Conservation (phyloP, 2,329 filamentous ascomycete genomes). For the Reticulascus tulasneorum region DNA sequence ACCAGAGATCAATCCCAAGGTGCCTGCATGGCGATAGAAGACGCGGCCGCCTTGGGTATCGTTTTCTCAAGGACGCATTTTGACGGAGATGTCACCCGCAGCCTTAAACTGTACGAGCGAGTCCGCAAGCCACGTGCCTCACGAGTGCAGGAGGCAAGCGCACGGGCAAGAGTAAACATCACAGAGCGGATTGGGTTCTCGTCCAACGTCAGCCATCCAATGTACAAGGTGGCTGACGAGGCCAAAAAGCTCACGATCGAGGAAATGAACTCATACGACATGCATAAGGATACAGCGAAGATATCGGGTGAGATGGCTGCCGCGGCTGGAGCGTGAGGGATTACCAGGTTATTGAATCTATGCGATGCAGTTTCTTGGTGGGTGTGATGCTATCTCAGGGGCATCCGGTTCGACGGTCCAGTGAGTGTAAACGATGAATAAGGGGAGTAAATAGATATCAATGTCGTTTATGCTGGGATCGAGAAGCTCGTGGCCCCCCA, state of each 20-base stretch:
- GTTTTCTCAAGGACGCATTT: slow-evolving; percentile 49
- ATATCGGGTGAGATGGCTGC: too few species aligned
- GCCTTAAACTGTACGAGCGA: slow-evolving; percentile 47
- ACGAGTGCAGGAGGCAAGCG: slow-evolving; percentile 52
- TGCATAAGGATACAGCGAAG: slow-evolving; percentile 54
- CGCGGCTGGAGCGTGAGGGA: too few species aligned
- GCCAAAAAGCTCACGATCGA: slow-evolving; percentile 62
- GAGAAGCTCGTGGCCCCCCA: too few species aligned
- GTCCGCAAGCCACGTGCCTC: slow-evolving; percentile 52
- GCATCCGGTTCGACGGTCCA: too few species aligned
- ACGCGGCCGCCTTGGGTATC: slow-evolving; percentile 59
- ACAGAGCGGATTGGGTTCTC: slow-evolving; percentile 64
- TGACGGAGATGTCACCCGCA: slow-evolving; percentile 40
- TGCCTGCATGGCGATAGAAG: slow-evolving; percentile 66
- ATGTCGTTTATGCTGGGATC: too few species aligned
- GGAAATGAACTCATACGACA: slow-evolving; percentile 65
- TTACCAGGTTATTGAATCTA: too few species aligned
- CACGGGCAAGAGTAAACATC: slow-evolving; percentile 57
- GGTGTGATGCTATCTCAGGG: too few species aligned
- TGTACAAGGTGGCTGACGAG: slow-evolving; percentile 60
- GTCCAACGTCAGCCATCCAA: slow-evolving; percentile 49
- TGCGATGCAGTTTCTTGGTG: too few species aligned
- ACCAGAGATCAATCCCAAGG: slow-evolving; percentile 69
- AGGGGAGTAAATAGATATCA: too few species aligned
- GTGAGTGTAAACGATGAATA: too few species aligned